Base-by-base conservation (phyloP, 2,329 filamentous ascomycete genomes). In the Pestalotiopsis sp. region DNA sequence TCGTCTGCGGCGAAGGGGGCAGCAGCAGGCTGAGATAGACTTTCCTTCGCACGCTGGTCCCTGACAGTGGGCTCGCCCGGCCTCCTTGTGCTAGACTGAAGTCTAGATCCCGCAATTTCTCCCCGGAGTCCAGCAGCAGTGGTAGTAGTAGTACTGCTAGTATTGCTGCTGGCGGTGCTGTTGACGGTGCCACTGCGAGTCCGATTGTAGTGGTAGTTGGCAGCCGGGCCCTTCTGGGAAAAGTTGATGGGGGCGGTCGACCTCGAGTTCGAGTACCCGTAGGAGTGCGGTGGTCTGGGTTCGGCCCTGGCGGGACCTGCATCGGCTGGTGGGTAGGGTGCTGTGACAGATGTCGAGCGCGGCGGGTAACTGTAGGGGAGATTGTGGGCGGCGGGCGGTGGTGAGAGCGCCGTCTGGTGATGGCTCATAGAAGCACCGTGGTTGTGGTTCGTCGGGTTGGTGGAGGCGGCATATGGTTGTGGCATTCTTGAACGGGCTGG, bases 391-490 rank as follows among this genome's bases (percentile, higher is more conserved):
- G 52, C 41, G 41, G 49, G 38, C 52, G 64, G 45, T 57, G 45
- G 56, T 25, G 25, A 45, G 41, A 57, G 49, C 36, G 57, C 45
- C 27, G 58, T 61, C 49, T 67, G 68, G 23, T 61, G 61, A 61
- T 68, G 67, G 59, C 38, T 59, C 61, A 61, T 52, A 13, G 61
- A 61, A 41, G 65, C 61, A 67, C 68, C 65, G 63, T 39, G 52
- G 63, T 58, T 61, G 31, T 49, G 56, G 65, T 64, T 67, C 59
- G 61, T 61, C 45, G 58, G 56, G 65, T 64, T 67, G 65, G 61
- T 69, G 62, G 64, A 62, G 61, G 62, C 45, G 45, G 17, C 68
- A 67, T 69, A 66, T 69, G 68, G 68, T 68, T 65, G 68, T 69
- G 68, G 66, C 68, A 69, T 69, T 57, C 62, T 69, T 25, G n/a